Conservation (phyloP, 345 rosid species). For the Rhizophora apiculata region DNA sequence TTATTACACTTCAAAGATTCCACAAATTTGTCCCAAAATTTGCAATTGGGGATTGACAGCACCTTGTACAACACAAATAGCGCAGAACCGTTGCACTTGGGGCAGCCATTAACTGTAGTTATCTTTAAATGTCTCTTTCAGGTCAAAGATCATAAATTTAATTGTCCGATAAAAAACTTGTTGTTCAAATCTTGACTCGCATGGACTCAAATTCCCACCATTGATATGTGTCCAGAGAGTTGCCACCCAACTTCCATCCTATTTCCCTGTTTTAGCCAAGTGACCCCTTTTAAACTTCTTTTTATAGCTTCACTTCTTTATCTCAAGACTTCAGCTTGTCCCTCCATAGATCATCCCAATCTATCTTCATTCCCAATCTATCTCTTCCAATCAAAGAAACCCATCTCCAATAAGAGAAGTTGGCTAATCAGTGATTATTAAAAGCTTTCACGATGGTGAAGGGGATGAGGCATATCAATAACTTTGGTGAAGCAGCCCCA, state of each 20-base stretch:
- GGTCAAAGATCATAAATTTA: not conserved
- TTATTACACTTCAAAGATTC: no score
- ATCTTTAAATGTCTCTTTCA: not conserved
- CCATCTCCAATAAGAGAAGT: not conserved
- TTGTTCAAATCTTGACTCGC: not conserved
- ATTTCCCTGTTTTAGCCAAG: conserved; percentile 1
- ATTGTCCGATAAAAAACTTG: not conserved
- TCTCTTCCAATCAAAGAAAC: no score
- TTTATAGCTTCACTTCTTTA: not conserved
- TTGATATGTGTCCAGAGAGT: not conserved
- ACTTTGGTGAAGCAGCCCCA: conserved; percentile 43
- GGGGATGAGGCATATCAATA: conserved; percentile 33
- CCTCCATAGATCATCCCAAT: no score
- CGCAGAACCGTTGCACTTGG: no score
- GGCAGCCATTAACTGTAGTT: not conserved
- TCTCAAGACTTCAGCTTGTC: not conserved
- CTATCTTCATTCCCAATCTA: not conserved
- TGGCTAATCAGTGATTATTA: not conserved
- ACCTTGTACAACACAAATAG: no score
- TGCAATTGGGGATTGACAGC: no score
- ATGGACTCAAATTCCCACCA: conserved; percentile 7
- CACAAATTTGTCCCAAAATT: no score
- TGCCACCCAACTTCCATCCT: conserved; percentile 1
- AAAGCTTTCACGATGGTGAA: conserved; percentile 27
- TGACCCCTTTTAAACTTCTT: not conserved